phyloP scores from a whole-genome alignment of 2,329 filamentous ascomycete genomes.

The Keithomyces neogunnii region DNA sequence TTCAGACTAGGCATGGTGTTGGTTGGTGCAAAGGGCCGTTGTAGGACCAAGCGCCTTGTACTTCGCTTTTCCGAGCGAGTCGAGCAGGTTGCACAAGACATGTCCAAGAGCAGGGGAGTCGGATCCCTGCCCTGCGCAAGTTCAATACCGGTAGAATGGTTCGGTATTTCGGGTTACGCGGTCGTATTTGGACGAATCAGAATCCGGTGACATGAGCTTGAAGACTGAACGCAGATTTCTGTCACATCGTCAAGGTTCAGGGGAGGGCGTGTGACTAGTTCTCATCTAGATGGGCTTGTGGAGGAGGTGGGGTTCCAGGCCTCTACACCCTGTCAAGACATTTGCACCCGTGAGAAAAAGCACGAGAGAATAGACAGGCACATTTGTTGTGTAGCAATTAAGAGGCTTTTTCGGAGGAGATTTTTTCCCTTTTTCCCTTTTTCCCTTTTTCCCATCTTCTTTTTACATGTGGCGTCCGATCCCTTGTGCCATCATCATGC shows the following conservation, averaged over 20 bases:
- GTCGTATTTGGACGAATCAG: conserved; percentile 8
- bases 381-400: too few relatives aligned
- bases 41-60: not conserved
- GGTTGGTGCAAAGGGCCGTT: too few relatives aligned
- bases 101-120: not conserved
- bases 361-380: too few relatives aligned
- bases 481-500: too few relatives aligned
- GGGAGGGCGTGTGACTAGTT: not conserved
- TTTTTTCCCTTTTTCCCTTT: too few relatives aligned
- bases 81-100: not conserved
- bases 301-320: not conserved
- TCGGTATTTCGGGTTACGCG: conserved; percentile 6
- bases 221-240: not conserved
- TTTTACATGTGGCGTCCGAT: too few relatives aligned
- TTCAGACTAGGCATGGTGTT: too few relatives aligned
- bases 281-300: not conserved
- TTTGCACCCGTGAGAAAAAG: too few relatives aligned
- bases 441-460: too few relatives aligned
- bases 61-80: not conserved
- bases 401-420: too few relatives aligned
- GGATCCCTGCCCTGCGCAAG: conserved; percentile 1
- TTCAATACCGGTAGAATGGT: conserved; percentile 9
- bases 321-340: not conserved
- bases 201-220: not conserved
- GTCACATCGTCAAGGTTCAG: not conserved